These are phyloP conservation scores for Tetrahymena malaccensis DNA, from an alignment of 73 alveolate genomes.

Conservation along the genomic window DNA sequence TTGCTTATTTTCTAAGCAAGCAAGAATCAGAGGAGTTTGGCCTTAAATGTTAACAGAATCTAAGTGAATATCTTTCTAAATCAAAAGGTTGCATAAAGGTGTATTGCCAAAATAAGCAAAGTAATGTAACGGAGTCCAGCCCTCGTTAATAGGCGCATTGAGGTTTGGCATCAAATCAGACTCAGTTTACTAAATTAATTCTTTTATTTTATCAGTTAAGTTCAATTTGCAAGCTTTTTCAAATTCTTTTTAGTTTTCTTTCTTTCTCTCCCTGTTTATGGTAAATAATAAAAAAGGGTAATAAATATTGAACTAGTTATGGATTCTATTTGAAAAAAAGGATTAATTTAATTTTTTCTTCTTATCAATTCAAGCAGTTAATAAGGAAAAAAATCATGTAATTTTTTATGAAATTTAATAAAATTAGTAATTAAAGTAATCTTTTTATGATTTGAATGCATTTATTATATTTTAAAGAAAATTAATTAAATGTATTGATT, in stretches of 20 bases:
- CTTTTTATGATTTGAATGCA: background rate
- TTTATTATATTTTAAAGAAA: background rate
- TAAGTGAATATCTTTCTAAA: background rate
- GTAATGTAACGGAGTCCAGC: background rate
- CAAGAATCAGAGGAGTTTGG: background rate
- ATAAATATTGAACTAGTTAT: background rate
- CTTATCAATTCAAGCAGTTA: background rate
- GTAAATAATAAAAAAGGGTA: background rate
- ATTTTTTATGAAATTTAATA: background rate
- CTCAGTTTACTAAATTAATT: background rate
- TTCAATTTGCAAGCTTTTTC: background rate
- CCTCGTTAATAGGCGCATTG: background rate
- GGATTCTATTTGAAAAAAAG: no score
- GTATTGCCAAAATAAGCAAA: background rate
- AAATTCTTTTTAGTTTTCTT: background rate
- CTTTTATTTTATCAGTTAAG: background rate
- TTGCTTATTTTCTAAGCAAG: background rate
- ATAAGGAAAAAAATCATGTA: no score
- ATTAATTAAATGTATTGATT: no score
- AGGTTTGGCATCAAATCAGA: background rate
- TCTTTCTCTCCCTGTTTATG: background rate
- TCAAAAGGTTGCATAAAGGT: background rate
- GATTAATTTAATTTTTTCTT: background rate
- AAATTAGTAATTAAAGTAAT: background rate
- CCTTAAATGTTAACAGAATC: background rate